These are phyloP conservation scores for Carex parvula DNA, from an alignment of 176 grass and related monocot species.

Conservation along the genomic window DNA sequence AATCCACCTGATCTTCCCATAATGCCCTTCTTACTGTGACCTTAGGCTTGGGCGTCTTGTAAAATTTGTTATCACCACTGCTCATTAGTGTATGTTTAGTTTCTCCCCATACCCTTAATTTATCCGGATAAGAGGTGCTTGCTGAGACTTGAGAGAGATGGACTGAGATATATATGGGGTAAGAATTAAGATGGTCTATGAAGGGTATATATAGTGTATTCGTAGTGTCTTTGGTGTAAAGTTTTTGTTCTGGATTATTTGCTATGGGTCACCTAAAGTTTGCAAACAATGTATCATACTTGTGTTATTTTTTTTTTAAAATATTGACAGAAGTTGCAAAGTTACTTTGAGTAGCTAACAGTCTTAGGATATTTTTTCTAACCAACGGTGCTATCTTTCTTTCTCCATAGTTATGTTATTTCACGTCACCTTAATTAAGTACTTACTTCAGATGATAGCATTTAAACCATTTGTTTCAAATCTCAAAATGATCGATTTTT, in stretches of 20 bases:
- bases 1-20: slow-evolving; percentile 19
- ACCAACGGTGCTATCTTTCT: no score
- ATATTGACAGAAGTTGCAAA: no score
- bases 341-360: no score
- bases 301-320: no score
- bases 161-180: background rate
- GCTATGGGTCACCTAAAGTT: background rate
- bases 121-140: background rate
- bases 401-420: no score
- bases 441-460: background rate
- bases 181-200: background rate
- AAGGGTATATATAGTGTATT: slow-evolving; percentile 19
- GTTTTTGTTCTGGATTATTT: background rate
- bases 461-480: background rate
- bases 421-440: background rate
- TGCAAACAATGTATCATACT: background rate
- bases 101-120: slow-evolving; percentile 5
- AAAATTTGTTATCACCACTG: background rate
- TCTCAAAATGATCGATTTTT: background rate
- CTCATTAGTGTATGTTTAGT: slow-evolving; percentile 17
- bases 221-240: background rate
- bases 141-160: background rate
- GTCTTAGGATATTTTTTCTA: no score
- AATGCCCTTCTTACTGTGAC: slow-evolving; percentile 24
- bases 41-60: background rate